Base-by-base conservation (phyloP, 768 basidiomycete genomes). In the Amanita inopinata region DNA sequence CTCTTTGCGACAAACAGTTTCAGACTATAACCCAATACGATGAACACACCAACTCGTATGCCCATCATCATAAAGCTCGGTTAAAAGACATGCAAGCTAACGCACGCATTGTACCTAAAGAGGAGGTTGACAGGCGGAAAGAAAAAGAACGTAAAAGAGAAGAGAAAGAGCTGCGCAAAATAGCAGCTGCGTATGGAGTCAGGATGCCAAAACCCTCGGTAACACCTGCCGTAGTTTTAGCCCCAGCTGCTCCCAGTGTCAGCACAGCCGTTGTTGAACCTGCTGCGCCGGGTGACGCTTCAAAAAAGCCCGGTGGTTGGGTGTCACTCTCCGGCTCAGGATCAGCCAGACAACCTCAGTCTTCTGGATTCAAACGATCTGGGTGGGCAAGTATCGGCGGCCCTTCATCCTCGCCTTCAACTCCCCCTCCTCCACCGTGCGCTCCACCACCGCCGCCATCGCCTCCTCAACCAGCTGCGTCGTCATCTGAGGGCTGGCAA, bases 31-130 rank as follows among this genome's bases (percentile, higher is more conserved):
- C 84, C 0, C 87, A 88, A 53, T 91, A 85, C 52, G 88, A 90
- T 49, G 88, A 90, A 53, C 88, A 91, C 59, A 85, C 83, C 41
- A 90, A 89, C 53, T 88, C 88, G 5, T 89, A 88, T 50, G 83
- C 85, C 0, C 86, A 89, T 54, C 83, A 86, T 52, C 87, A 88
- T 63, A 88, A 83, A 61, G 80, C 80, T 25, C 80, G 88, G 37
- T 73, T 80, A 57, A 80, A 66, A 51, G 86, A 89, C 51, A 84
- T 89, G 83, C 83, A 87, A 62, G 76, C 78, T 20, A 78, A 78
- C 38, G 74, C 74, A 38, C 78, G 81, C 8, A 61, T 76, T n/a
- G 75, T 76, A 42, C 71, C 72, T 11, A 67, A 76, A 51, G 81
- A 76, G 45, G 85, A 85, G 40, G 50, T 78, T 11, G 82, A 85